Percentiles rank a stretch among this genome's conserved stretches.
These are phyloP conservation scores for Psophocarpus tetragonolobus DNA, from an alignment of 306 rosid species.

Conservation along the genomic window DNA sequence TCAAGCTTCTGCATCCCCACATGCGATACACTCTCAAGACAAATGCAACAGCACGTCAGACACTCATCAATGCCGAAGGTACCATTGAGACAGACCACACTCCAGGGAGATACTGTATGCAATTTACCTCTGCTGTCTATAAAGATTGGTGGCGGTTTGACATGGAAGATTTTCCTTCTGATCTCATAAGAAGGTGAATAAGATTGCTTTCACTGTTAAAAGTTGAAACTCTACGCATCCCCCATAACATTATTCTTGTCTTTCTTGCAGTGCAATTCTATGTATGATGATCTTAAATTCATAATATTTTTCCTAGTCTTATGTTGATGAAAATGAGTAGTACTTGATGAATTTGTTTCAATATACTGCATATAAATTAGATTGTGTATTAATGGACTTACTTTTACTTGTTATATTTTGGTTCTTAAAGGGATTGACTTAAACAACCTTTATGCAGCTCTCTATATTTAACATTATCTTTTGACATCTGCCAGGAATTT, in stretches of 20 bases:
- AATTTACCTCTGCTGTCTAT: conserved; percentile 37
- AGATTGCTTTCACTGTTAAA: background rate
- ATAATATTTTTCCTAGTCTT: background rate
- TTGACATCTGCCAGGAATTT: background rate
- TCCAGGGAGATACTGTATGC: conserved; percentile 45
- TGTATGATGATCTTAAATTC: background rate
- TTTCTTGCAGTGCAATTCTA: background rate
- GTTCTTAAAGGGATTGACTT: no score
- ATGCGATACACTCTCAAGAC: conserved; percentile 46
- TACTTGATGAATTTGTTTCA: background rate
- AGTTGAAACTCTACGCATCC: background rate
- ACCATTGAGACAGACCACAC: conserved; percentile 34
- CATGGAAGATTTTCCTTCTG: conserved; percentile 45
- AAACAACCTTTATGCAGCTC: background rate
- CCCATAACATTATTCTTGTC: background rate
- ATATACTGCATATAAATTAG: background rate
- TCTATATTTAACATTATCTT: background rate
- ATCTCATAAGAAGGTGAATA: conserved; percentile 46
- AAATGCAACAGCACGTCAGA: conserved; percentile 42
- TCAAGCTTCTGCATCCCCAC: conserved; percentile 47
- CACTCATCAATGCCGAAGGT: conserved; percentile 41
- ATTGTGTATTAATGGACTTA: background rate
- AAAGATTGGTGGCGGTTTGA: conserved; percentile 47
- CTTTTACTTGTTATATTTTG: no score
- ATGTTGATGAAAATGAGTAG: background rate